Conservation (phyloP, 768 basidiomycete genomes). For the Polyporus arcularius region DNA sequence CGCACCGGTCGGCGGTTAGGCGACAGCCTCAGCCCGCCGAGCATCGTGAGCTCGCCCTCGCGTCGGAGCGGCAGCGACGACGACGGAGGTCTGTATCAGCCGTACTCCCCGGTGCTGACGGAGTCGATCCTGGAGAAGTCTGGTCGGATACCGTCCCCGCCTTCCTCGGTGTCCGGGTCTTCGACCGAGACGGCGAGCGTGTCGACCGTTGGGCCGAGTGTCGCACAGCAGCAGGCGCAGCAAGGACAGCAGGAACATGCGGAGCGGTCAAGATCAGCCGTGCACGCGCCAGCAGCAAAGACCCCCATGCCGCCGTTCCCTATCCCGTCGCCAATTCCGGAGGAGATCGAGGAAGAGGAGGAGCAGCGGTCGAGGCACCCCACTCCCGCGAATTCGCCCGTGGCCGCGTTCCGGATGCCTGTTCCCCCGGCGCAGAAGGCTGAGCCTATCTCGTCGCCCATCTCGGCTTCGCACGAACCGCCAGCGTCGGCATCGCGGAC, state of each 20-base stretch:
- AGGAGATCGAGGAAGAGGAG: conserved; percentile 34
- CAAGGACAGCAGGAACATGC: not conserved
- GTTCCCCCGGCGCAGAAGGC: conserved; percentile 18
- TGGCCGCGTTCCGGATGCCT: conserved; percentile 28
- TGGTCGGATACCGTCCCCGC: conserved; percentile 17
- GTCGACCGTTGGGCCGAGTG: conserved; percentile 21
- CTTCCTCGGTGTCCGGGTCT: conserved; percentile 28
- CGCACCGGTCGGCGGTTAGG: conserved; percentile 40
- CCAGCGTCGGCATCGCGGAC: not conserved
- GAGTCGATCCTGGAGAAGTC: conserved; percentile 18
- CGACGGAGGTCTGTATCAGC: conserved; percentile 13
- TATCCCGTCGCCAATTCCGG: conserved; percentile 31
- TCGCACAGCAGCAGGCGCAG: conserved; percentile 2
- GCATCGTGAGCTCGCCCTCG: conserved; percentile 30
- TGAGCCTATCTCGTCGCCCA: conserved; percentile 9
- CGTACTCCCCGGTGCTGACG: conserved; percentile 21
- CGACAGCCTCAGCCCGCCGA: conserved; percentile 41
- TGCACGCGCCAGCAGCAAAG: not conserved
- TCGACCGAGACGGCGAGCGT: conserved; percentile 30
- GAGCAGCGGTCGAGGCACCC: conserved; percentile 45
- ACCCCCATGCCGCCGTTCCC: not conserved
- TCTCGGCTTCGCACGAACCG: conserved; percentile 8
- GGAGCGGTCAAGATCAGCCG: conserved; percentile 1
- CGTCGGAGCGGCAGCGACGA: conserved; percentile 17
- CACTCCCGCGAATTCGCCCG: conserved; percentile 67